These are phyloP conservation scores for Fraxinus xanthoxyloides DNA, from an alignment of 305 asterid species.

Conservation along the genomic window DNA sequence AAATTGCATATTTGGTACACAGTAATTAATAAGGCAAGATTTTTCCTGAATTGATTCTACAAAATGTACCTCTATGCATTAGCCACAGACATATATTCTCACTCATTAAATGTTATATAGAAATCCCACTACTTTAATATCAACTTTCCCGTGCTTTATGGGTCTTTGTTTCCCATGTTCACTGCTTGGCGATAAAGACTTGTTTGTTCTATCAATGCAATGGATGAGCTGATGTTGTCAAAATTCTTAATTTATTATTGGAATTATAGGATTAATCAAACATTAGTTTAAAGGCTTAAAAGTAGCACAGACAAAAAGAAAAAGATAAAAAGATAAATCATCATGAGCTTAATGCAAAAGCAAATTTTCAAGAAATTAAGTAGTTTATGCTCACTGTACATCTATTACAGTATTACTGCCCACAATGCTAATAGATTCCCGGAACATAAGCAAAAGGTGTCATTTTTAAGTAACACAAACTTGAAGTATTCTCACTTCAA, in stretches of 20 bases:
- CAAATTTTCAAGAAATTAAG: background rate
- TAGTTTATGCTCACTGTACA: background rate
- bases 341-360: background rate
- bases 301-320: background rate
- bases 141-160: slow-evolving; percentile 72
- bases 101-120: background rate
- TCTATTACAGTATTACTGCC: background rate
- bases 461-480: background rate
- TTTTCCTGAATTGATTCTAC: background rate
- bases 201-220: slow-evolving; percentile 28
- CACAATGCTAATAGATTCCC: background rate
- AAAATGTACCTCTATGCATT: background rate
- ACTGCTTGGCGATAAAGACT: slow-evolving; percentile 34
- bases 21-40: background rate
- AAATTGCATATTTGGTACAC: background rate
- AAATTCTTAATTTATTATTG: slow-evolving; percentile 17
- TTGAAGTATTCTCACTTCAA: background rate
- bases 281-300: background rate
- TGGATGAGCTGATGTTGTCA: slow-evolving; percentile 24
- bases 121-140: slow-evolving; percentile 30
- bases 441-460: background rate
- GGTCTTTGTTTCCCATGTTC: slow-evolving; percentile 76
- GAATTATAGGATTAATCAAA: slow-evolving; percentile 30
- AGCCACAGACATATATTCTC: background rate
- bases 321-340: background rate